phyloP scores from a whole-genome alignment of 192 early-diverging fungal species.

The Umbelopsis isabellina region DNA sequence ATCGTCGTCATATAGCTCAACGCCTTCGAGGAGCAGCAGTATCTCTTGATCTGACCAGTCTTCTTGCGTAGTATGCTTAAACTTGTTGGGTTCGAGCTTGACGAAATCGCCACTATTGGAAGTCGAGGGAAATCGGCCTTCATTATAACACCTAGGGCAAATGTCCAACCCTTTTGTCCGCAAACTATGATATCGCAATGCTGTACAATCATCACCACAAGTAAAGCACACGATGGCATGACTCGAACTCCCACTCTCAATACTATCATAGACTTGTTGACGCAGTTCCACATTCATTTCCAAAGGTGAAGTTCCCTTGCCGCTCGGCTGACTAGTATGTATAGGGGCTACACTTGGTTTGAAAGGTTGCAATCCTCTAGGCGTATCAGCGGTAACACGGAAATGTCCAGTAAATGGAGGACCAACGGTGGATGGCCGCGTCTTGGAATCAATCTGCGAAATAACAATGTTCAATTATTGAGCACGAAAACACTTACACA shows the following conservation, averaged over 20 bases:
- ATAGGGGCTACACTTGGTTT: slow-evolving; percentile 56
- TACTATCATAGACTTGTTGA: slow-evolving; percentile 59
- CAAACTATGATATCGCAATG: slow-evolving; percentile 81
- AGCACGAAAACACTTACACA: too few relatives aligned
- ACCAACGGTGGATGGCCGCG: slow-evolving; percentile 86
- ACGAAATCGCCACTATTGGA: slow-evolving; percentile 90
- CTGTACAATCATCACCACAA: slow-evolving; percentile 87
- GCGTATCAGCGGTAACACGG: slow-evolving; percentile 94
- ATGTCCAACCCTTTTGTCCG: slow-evolving; percentile 80
- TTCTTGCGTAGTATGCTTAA: slow-evolving; percentile 61
- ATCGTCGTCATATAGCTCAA: slow-evolving; percentile 95
- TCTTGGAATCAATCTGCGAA: slow-evolving; percentile 85
- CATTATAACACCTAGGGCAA: slow-evolving; percentile 87
- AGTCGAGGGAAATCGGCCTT: slow-evolving; percentile 91
- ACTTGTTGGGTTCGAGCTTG: slow-evolving; percentile 56
- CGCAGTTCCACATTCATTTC: slow-evolving; percentile 59
- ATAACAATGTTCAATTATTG: neutral
- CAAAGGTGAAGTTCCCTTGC: slow-evolving; percentile 19
- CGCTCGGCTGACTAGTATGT: neutral
- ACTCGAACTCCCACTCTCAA: slow-evolving; percentile 33
- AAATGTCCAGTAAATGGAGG: slow-evolving; percentile 99
- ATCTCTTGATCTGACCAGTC: slow-evolving; percentile 94
- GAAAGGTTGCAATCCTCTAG: slow-evolving; percentile 89
- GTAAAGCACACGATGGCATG: slow-evolving; percentile 71
- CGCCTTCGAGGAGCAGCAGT: slow-evolving; percentile 86